Evolutionary conservation across 2,329 filamentous ascomycete genomes (phyloP).

Genomic region (Juglanconis oblonga): DNA sequence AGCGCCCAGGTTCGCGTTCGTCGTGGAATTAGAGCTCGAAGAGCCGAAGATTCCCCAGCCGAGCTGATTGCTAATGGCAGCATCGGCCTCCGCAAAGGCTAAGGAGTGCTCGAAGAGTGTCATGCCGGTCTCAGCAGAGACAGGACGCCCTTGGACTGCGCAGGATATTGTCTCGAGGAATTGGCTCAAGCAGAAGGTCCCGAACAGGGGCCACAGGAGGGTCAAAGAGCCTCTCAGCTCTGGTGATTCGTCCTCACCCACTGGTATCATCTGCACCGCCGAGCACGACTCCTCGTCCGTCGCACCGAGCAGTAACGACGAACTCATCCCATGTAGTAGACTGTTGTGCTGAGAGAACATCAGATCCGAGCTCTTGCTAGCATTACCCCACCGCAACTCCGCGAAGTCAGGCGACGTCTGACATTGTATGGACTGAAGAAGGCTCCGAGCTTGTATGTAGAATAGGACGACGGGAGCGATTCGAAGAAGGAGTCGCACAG

Average conservation of each 20-base stretch:
- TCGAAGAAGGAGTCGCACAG: slow-evolving; percentile 67
- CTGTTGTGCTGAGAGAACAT: slow-evolving; percentile 69
- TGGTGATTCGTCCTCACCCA: slow-evolving; percentile 47
- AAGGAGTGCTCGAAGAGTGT: slow-evolving; percentile 94
- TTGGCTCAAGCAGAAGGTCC: slow-evolving; percentile 70
- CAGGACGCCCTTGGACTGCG: slow-evolving; percentile 77
- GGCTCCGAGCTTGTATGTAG: slow-evolving; percentile 60
- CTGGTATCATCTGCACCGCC: slow-evolving; percentile 69
- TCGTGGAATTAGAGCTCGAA: slow-evolving; percentile 39
- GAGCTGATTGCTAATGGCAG: slow-evolving; percentile 77
- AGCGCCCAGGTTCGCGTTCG: slow-evolving; percentile 32
- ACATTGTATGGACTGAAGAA: slow-evolving; percentile 86
- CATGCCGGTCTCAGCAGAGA: slow-evolving; percentile 88
- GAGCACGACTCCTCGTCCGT: slow-evolving; percentile 72
- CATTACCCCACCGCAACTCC: slow-evolving; percentile 65
- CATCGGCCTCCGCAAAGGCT: slow-evolving; percentile 93
- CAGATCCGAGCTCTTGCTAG: slow-evolving; percentile 61
- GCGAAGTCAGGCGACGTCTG: slow-evolving; percentile 78
- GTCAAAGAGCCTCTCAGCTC: slow-evolving; percentile 75
- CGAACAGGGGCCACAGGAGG: slow-evolving; percentile 71
- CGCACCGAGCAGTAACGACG: slow-evolving; percentile 68
- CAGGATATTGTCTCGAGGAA: slow-evolving; percentile 87
- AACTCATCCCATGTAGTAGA: slow-evolving; percentile 70
- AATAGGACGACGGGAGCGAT: slow-evolving; percentile 70
- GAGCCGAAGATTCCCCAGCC: slow-evolving; percentile 64